Percentiles rank a stretch among this genome's conserved stretches.
phyloP scores from a whole-genome alignment of 805 yeast genomes.

The Nematodospora valgi region DNA sequence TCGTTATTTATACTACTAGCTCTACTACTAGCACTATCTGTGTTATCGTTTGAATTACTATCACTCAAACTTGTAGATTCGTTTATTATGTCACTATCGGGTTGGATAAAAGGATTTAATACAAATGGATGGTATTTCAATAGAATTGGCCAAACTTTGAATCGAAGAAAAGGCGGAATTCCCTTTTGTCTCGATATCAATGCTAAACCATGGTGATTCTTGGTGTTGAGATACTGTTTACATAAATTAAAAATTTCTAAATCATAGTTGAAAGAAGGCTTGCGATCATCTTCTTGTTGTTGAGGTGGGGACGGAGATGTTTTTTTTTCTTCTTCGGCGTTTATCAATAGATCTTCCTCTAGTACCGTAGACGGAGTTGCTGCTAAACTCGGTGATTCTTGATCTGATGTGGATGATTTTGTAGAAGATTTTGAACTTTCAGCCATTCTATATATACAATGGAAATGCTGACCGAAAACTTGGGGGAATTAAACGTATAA shows the following conservation, averaged over 20 bases:
- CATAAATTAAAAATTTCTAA: conserved; percentile 51
- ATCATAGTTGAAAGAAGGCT: conserved; percentile 33
- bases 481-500: too few species aligned
- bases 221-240: conserved; percentile 49
- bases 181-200: conserved; percentile 79
- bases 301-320: not conserved
- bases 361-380: too few species aligned
- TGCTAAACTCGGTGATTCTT: too few species aligned
- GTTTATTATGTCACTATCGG: conserved; percentile 41
- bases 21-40: not conserved
- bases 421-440: too few species aligned
- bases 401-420: too few species aligned
- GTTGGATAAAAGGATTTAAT: conserved; percentile 64
- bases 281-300: conserved; percentile 7
- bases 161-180: conserved; percentile 76
- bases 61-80: not conserved
- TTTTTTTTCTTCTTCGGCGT: too few species aligned
- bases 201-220: conserved; percentile 75
- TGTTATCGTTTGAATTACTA: too few species aligned
- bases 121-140: conserved; percentile 85
- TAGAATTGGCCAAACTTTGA: conserved; percentile 79
- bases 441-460: too few species aligned
- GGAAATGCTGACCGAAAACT: too few species aligned
- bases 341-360: too few species aligned
- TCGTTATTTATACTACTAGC: not conserved